Evolutionary conservation across 805 yeast species (phyloP), one percentile per base, ranked within the genome.

Genomic region (Ogataea populi-albae): DNA sequence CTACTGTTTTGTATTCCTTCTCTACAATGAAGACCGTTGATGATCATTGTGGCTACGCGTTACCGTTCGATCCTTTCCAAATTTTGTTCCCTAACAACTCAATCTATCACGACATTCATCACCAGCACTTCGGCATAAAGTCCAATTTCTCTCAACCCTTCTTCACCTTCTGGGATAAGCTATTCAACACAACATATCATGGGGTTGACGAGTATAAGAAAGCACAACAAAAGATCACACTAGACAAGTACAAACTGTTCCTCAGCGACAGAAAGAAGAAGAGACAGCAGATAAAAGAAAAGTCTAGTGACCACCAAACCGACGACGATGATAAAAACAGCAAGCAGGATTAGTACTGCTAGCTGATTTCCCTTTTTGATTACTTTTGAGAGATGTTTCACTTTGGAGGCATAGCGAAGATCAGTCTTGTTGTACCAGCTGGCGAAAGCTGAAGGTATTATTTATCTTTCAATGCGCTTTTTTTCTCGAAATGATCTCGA

Each of bases 21-120:
- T 86, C 96, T 11, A 93, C 98, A 2, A 62, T 93, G 75, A 93
- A 93, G 62, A 93, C 98, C 1, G 96, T 93, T 32, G 98, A 93
- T 59, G 98, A 93, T 61, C 98, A 93, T 64, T 93, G 98, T 62
- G 98, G 98, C n/a, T 93, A 91, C 61, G 79, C 89, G 19, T 68
- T 93, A 37, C 98, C 98, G 11, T 84, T 68, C 59, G 98, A 93
- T 61, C 79, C 89, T 16, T 84, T 93, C 71, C 98, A 93, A 68
- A 57, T 78, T 27, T 38, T 91, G 16, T 93, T 93, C 75, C 98
- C 97, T 45, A 93, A 93, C 66, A 88, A 93, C 57, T 84, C 98
- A 10, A 83, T 88, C 21, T 93, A 88, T 61, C 98, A 93, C 56
- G 98, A 93, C 63, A 89, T 93, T 50, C 98, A 93, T 59, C 98